Percentiles rank a stretch among this genome's conserved stretches.
Evolutionary conservation across 495 filamentous ascomycete species (phyloP).

Genomic region (Xylona heveae): DNA sequence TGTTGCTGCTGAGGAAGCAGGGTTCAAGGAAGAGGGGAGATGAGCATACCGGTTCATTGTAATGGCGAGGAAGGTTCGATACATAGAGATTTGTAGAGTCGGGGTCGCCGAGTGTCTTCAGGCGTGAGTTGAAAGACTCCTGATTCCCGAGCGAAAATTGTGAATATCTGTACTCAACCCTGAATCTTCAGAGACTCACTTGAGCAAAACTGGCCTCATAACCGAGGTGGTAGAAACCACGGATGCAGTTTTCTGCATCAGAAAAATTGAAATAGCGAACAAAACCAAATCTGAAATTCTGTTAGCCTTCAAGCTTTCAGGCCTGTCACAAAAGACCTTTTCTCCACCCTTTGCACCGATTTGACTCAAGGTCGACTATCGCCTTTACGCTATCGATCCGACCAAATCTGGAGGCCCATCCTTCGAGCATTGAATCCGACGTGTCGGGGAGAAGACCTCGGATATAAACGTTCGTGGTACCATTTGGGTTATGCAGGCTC

Average conservation of each 20-base stretch:
- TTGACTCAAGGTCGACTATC: conserved; percentile 81
- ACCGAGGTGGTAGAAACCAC: conserved; percentile 78
- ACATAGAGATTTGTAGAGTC: conserved; percentile 88
- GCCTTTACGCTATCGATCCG: conserved; percentile 86
- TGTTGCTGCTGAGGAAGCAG: too few relatives aligned
- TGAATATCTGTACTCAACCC: conserved; percentile 8
- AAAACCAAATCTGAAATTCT: conserved; percentile 60
- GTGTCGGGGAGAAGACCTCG: conserved; percentile 86
- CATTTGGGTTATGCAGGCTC: conserved; percentile 73
- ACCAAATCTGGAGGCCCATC: conserved; percentile 72
- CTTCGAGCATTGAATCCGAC: conserved; percentile 69
- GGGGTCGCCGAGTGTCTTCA: conserved; percentile 77
- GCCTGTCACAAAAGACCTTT: conserved; percentile 1
- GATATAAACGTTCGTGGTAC: conserved; percentile 90
- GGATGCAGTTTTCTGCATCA: conserved; percentile 87
- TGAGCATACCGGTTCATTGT: conserved; percentile 40
- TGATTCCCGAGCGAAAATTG: too few relatives aligned
- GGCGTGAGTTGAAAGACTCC: conserved; percentile 90
- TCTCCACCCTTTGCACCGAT: conserved; percentile 77
- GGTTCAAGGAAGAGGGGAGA: conserved; percentile 5
- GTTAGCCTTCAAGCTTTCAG: conserved; percentile 10
- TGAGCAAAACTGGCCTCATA: conserved; percentile 95
- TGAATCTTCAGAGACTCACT: too few relatives aligned
- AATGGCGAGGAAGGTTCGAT: conserved; percentile 76
- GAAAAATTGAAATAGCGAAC: conserved; percentile 75